Conservation (phyloP, 2,329 filamentous ascomycete genomes). For the Trichoderma simmonsii region DNA sequence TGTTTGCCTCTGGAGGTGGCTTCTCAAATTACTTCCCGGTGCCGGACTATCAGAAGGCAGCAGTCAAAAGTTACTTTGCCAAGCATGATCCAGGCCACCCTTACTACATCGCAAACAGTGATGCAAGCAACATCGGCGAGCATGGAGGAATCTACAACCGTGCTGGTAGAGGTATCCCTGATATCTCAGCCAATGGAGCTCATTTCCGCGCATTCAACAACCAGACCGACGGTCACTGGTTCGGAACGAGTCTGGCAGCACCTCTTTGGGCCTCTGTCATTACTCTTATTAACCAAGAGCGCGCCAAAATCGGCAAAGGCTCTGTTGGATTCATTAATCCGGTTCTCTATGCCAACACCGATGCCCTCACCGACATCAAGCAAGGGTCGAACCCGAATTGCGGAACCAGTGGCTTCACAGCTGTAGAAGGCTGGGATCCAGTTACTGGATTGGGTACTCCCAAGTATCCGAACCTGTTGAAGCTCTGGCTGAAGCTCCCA, state of each 20-base stretch:
- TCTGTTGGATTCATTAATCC: slow-evolving; percentile 42
- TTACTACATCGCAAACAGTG: slow-evolving; percentile 24
- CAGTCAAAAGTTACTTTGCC: slow-evolving; percentile 28
- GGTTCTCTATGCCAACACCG: slow-evolving; percentile 35
- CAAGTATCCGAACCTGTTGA: slow-evolving; percentile 18
- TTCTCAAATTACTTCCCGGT: slow-evolving; percentile 35
- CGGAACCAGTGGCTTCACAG: slow-evolving; percentile 23
- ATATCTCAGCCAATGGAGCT: slow-evolving; percentile 44
- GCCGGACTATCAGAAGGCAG: slow-evolving; percentile 29
- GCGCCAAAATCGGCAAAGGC: slow-evolving; percentile 31
- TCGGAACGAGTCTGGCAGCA: slow-evolving; percentile 23
- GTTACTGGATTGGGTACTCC: slow-evolving; percentile 20
- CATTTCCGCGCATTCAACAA: slow-evolving; percentile 39
- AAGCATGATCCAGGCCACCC: slow-evolving; percentile 24
- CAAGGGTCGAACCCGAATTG: slow-evolving; percentile 38
- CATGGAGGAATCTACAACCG: slow-evolving; percentile 33
- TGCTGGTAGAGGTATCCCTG: slow-evolving; percentile 38
- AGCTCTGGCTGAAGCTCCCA: slow-evolving; percentile 15
- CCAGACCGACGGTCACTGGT: slow-evolving; percentile 1
- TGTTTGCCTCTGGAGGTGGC: slow-evolving; percentile 28
- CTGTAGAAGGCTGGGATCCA: slow-evolving; percentile 20
- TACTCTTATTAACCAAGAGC: slow-evolving; percentile 24
- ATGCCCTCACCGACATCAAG: slow-evolving; percentile 38
- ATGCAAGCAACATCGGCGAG: slow-evolving; percentile 37
- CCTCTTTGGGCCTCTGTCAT: slow-evolving; percentile 25